Percentiles rank a stretch among this genome's conserved stretches.
phyloP scores from a whole-genome alignment of 129 eudicot species.

The Saposhnikovia divaricata region DNA sequence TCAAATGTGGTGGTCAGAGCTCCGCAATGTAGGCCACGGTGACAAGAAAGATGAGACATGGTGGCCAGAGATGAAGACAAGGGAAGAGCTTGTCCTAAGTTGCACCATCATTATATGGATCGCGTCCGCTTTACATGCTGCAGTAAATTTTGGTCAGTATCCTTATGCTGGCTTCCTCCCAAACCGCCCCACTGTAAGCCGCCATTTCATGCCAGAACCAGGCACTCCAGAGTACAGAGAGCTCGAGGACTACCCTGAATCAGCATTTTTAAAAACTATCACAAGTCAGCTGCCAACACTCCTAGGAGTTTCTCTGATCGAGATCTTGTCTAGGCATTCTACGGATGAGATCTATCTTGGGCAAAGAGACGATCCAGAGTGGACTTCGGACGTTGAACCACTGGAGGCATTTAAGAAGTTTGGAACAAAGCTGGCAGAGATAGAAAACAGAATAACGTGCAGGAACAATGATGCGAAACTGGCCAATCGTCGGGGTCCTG shows the following conservation, averaged over 20 bases:
- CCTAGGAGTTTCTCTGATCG: conserved; percentile 41
- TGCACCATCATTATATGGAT: conserved; percentile 57
- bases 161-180: conserved; percentile 53
- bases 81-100: conserved; percentile 23
- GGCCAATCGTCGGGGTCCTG: conserved; percentile 41
- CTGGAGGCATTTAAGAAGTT: conserved; percentile 30
- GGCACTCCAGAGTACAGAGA: conserved; percentile 32
- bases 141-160: conserved; percentile 47
- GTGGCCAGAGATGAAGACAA: conserved; percentile 46
- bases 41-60: conserved; percentile 52
- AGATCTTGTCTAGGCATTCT: conserved; percentile 45
- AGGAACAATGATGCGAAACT: conserved; percentile 23
- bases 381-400: conserved; percentile 34
- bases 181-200: conserved; percentile 51
- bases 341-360: conserved; percentile 54
- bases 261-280: conserved; percentile 41
- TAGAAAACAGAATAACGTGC: conserved; percentile 23
- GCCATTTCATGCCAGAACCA: conserved; percentile 44
- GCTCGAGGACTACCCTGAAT: conserved; percentile 30
- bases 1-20: conserved; percentile 42
- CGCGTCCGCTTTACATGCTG: conserved; percentile 60
- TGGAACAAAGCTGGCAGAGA: conserved; percentile 27
- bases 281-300: conserved; percentile 46
- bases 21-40: conserved; percentile 40
- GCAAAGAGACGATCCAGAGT: conserved; percentile 34